Evolutionary conservation across 768 basidiomycete species (phyloP).

Genomic region (Tylopilus sp.): DNA sequence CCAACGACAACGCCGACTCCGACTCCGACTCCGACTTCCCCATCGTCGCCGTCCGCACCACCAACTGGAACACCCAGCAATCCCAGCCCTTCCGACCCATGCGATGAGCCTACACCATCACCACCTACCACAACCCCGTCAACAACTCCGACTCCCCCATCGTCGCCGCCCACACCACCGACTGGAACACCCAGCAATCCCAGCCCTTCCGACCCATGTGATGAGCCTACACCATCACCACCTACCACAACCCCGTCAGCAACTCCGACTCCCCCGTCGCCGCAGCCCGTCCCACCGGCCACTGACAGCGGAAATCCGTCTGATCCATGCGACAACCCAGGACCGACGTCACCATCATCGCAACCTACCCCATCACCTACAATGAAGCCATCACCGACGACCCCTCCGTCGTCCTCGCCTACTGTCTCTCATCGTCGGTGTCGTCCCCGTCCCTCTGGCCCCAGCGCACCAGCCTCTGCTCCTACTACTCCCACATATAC

Average conservation of each 20-base stretch:
- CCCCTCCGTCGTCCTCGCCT: neutral
- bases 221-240: neutral
- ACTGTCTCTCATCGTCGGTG: neutral
- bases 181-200: neutral
- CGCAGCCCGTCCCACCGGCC: neutral
- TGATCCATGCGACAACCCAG: neutral
- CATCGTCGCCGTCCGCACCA: neutral
- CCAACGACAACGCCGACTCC: neutral
- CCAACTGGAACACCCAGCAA: neutral
- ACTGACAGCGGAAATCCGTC: neutral
- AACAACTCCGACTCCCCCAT: too few relatives aligned
- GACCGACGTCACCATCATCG: neutral
- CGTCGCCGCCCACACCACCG: neutral
- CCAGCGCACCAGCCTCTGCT: neutral
- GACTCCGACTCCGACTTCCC: too few relatives aligned
- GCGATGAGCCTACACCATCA: neutral
- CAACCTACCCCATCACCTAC: neutral
- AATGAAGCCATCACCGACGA: neutral
- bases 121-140: neutral
- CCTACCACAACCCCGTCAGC: neutral
- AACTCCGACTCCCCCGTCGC: neutral
- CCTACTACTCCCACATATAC: neutral
- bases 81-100: too few relatives aligned
- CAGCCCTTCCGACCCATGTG: neutral
- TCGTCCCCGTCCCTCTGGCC: neutral